A percentile compares a stretch with the other conserved stretches of the same genome.
Evolutionary conservation across 2,329 filamentous ascomycete genomes (phyloP).

Genomic region (Sclerotinia nivalis): DNA sequence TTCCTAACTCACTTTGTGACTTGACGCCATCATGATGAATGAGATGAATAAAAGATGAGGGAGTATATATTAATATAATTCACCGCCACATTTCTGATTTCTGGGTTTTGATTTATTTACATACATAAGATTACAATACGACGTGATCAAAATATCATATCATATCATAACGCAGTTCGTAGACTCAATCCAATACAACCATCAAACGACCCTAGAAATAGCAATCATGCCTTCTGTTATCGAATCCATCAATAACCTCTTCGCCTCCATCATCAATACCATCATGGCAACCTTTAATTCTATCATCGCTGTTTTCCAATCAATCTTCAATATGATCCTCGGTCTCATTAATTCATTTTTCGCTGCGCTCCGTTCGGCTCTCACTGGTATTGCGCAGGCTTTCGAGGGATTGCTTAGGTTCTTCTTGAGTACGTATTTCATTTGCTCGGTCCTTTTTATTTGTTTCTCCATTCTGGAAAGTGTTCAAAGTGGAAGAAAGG

Average conservation of each 20-base stretch:
- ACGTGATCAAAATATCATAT: not conserved
- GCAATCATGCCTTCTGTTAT: conserved; percentile 37
- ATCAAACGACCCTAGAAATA: conserved; percentile 7
- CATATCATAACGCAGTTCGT: not conserved
- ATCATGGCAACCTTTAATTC: conserved; percentile 33
- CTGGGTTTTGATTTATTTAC: not conserved
- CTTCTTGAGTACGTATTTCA: conserved; percentile 35
- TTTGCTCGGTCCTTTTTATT: not conserved
- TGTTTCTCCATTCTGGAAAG: not conserved
- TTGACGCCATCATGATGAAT: conserved; percentile 12
- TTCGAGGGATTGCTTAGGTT: conserved; percentile 39
- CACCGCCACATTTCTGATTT: conserved; percentile 2
- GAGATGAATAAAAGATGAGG: not conserved
- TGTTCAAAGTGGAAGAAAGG: not conserved
- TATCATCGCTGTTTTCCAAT: conserved; percentile 38
- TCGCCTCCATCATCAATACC: conserved; percentile 36
- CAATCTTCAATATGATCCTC: conserved; percentile 34
- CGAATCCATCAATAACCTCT: conserved; percentile 32
- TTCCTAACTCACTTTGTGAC: not conserved
- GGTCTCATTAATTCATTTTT: conserved; percentile 33
- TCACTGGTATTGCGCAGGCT: conserved; percentile 36
- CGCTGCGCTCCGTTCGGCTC: conserved; percentile 31
- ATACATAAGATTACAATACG: not conserved
- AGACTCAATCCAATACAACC: not conserved
- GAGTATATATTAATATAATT: conserved; percentile 4